A percentile compares a stretch with the other conserved stretches of the same genome.
phyloP scores from a whole-genome alignment of 257 asterid species.

The Galeopsis tetrahit region DNA sequence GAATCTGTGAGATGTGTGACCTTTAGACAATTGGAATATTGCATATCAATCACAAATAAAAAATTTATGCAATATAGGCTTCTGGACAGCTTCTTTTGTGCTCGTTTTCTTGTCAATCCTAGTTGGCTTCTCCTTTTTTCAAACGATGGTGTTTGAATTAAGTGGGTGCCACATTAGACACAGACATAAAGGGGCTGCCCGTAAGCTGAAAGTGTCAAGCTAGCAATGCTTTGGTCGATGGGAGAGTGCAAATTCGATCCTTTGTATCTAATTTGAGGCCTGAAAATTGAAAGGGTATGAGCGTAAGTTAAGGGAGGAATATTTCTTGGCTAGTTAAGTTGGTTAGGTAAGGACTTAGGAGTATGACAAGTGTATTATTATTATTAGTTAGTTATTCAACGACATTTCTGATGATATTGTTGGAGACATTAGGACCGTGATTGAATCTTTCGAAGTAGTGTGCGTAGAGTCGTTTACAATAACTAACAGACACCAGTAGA shows the following conservation, averaged over 20 bases:
- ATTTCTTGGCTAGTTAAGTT: background rate
- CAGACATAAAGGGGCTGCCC: too few species aligned
- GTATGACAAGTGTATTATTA: too few species aligned
- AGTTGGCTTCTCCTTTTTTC: too few species aligned
- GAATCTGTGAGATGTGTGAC: background rate
- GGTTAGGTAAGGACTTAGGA: background rate
- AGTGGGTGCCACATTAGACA: too few species aligned
- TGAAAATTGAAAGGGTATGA: background rate
- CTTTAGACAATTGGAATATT: too few species aligned
- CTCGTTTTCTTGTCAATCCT: too few species aligned
- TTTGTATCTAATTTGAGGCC: background rate
- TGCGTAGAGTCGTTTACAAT: background rate
- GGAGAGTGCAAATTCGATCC: background rate
- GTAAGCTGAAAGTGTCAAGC: background rate
- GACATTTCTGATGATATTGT: background rate
- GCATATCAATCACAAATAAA: too few species aligned
- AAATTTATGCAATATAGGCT: too few species aligned
- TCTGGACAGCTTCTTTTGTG: too few species aligned
- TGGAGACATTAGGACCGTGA: background rate
- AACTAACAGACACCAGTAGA: background rate
- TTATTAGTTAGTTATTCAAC: background rate
- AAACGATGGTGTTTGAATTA: too few species aligned
- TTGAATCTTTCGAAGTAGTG: background rate
- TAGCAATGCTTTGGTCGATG: too few species aligned
- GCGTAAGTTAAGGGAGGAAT: background rate